Percentiles rank a stretch among this genome's conserved stretches.
Evolutionary conservation across 257 asterid species (phyloP).

Genomic region (Schizonepeta tenuifolia): DNA sequence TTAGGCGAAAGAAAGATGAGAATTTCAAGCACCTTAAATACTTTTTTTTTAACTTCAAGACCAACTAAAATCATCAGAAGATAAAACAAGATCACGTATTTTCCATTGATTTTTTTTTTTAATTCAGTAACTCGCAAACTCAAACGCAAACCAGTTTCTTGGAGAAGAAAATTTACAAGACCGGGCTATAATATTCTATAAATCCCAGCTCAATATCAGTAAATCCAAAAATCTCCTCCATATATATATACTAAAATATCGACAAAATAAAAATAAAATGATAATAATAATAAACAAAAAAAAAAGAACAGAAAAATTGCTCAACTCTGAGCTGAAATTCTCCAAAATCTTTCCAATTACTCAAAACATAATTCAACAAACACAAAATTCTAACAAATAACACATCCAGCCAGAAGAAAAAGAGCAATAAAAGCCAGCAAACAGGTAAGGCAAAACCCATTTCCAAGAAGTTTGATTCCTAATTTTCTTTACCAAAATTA

Average conservation of each 20-base stretch:
- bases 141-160: slow-evolving; percentile 1
- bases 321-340: slow-evolving; percentile 25
- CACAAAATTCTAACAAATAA: background rate
- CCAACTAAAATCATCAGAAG: slow-evolving; percentile 6
- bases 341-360: slow-evolving; percentile 20
- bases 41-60: slow-evolving; percentile 14
- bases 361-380: slow-evolving; percentile 1
- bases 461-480: slow-evolving; percentile 17
- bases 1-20: background rate
- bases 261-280: background rate
- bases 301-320: background rate
- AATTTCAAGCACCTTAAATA: slow-evolving; percentile 19
- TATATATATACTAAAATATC: background rate
- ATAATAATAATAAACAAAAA: background rate
- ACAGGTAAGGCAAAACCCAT: slow-evolving; percentile 4
- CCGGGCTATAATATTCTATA: background rate
- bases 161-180: background rate
- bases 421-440: background rate
- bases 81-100: background rate
- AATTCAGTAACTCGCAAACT: slow-evolving; percentile 3
- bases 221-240: slow-evolving; percentile 18
- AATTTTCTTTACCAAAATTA: slow-evolving; percentile 31
- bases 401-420: background rate
- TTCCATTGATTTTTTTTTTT: background rate
- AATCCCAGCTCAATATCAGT: slow-evolving; percentile 28